Conservation (phyloP, 2,329 filamentous ascomycete species). For the Penicillium digitatum region DNA sequence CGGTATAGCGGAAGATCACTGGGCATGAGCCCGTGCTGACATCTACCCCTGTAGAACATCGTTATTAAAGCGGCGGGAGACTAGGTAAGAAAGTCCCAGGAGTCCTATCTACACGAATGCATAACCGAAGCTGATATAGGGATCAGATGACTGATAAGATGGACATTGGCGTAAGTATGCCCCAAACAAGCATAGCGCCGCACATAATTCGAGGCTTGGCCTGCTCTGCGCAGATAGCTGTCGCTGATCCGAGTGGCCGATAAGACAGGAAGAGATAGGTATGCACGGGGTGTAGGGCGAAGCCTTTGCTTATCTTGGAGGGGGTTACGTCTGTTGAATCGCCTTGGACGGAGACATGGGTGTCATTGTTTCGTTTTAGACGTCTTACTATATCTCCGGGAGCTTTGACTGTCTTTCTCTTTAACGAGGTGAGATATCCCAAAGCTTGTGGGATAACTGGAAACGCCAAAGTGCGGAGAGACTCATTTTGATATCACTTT, state of each 20-base stretch:
- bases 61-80: not conserved
- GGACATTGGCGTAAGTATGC: not conserved
- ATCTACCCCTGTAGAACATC: not conserved
- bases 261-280: not conserved
- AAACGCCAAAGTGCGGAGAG: not conserved
- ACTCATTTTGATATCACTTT: not conserved
- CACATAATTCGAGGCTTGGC: not conserved
- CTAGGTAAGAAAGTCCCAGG: not conserved
- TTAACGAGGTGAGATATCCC: not conserved
- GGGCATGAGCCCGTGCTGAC: not conserved
- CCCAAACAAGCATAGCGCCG: not conserved
- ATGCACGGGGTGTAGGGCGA: not conserved
- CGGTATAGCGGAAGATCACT: not conserved
- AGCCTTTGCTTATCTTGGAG: not conserved
- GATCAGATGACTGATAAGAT: too few species aligned
- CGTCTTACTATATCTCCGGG: not conserved
- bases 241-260: slow-evolving; percentile 4
- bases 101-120: not conserved
- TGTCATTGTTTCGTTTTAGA: not conserved
- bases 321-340: not conserved
- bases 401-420: not conserved
- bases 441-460: not conserved
- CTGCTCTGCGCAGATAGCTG: not conserved
- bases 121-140: not conserved
- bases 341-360: too few species aligned